Percentiles rank a stretch among this genome's conserved stretches.
Conservation (phyloP, 2,329 filamentous ascomycete genomes). For the Metarhizium anisopliae region DNA sequence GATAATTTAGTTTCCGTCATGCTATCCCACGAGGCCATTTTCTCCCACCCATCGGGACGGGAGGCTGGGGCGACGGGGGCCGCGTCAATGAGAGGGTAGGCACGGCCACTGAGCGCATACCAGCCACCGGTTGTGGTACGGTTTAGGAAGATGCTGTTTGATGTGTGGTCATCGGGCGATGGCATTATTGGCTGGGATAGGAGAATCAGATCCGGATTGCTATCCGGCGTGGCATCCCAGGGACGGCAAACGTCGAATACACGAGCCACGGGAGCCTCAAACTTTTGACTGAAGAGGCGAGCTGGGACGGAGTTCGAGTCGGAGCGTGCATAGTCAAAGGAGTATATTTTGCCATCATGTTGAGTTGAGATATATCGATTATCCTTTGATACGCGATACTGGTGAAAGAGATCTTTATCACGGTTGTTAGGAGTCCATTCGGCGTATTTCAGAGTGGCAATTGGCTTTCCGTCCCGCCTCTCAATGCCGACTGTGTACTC, state of each 20-base stretch:
- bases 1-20: slow-evolving; percentile 39
- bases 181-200: slow-evolving; percentile 76
- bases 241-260: slow-evolving; percentile 84
- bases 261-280: slow-evolving; percentile 70
- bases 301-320: slow-evolving; percentile 29
- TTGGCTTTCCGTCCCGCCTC: slow-evolving; percentile 60
- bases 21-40: slow-evolving; percentile 28
- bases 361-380: slow-evolving; percentile 81
- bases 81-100: slow-evolving; percentile 78
- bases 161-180: slow-evolving; percentile 36
- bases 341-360: slow-evolving; percentile 76
- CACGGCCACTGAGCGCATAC: slow-evolving; percentile 84
- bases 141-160: slow-evolving; percentile 71
- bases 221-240: slow-evolving; percentile 49
- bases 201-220: slow-evolving; percentile 68
- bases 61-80: slow-evolving; percentile 40
- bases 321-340: slow-evolving; percentile 58
- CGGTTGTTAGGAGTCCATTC: slow-evolving; percentile 93
- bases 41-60: slow-evolving; percentile 39
- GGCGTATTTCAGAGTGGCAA: slow-evolving; percentile 85
- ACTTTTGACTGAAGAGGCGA: slow-evolving; percentile 57
- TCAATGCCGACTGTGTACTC: slow-evolving; percentile 88
- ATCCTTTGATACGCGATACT: slow-evolving; percentile 75
- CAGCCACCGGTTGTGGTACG: slow-evolving; percentile 79
- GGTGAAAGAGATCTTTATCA: slow-evolving; percentile 76